Percentiles rank a stretch among this genome's conserved stretches.
Evolutionary conservation across 345 rosid genomes (phyloP).

Genomic region (Brassica cretica): DNA sequence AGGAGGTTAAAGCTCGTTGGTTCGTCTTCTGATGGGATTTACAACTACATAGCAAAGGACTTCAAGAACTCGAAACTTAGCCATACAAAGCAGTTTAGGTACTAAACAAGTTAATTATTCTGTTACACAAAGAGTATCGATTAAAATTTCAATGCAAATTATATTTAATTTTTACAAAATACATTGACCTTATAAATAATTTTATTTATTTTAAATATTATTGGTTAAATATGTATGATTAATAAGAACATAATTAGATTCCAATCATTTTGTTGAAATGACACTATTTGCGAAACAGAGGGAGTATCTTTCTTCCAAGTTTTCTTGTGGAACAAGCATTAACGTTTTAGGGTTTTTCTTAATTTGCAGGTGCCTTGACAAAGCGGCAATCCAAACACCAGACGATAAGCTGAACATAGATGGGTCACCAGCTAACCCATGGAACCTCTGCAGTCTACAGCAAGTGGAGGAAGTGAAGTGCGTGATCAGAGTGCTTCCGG

Average conservation of each 20-base stretch:
- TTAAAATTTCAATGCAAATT: no score
- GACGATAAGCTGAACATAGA: conserved; percentile 48
- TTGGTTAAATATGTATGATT: no score
- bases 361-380: conserved; percentile 54
- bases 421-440: conserved; percentile 54
- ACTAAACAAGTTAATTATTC: background rate
- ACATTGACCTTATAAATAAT: no score
- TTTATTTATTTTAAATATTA: no score
- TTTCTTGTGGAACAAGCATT: background rate
- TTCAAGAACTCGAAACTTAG: conserved; percentile 38
- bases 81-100: conserved; percentile 43
- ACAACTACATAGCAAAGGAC: conserved; percentile 31
- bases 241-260: no score
- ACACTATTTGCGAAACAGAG: no score
- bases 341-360: conserved; percentile 8
- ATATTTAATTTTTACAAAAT: no score
- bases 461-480: conserved; percentile 76
- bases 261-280: no score
- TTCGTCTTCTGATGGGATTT: conserved; percentile 22
- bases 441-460: conserved; percentile 67
- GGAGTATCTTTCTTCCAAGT: background rate
- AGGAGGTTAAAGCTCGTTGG: conserved; percentile 43
- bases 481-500: conserved; percentile 52
- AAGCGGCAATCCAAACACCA: conserved; percentile 53
- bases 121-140: no score